Conservation (phyloP, 306 rosid species). For the Vigna mungo region DNA sequence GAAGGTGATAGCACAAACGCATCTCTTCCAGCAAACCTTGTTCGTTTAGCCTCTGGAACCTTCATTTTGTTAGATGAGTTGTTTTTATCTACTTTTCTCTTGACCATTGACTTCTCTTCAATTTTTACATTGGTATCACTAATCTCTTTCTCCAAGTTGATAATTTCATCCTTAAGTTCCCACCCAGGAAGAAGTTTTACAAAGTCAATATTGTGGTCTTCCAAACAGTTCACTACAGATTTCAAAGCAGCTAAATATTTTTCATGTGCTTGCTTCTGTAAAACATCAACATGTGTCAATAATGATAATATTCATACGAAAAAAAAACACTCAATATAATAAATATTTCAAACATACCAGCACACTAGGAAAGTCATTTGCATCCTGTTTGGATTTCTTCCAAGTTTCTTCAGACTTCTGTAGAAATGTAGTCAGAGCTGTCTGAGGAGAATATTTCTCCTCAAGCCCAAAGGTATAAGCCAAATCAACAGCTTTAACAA, state of each 20-base stretch:
- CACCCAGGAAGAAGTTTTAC: conserved; percentile 59
- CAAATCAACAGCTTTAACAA: conserved; percentile 62
- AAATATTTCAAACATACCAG: conserved; percentile 56
- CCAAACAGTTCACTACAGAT: conserved; percentile 60
- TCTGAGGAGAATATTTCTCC: conserved; percentile 54
- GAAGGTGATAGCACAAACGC: conserved; percentile 44
- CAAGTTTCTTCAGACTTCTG: conserved; percentile 60
- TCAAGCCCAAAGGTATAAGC: conserved; percentile 67
- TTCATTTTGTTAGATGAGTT: conserved; percentile 39
- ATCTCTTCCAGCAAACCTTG: conserved; percentile 44
- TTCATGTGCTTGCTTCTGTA: conserved; percentile 61
- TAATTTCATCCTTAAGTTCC: conserved; percentile 57
- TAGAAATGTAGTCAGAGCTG: conserved; percentile 54
- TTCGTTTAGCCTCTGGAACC: conserved; percentile 55
- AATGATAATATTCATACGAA: conserved; percentile 42
- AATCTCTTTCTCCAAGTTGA: conserved; percentile 56
- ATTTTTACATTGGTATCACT: conserved; percentile 42
- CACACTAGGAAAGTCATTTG: conserved; percentile 33
- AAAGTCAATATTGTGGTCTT: conserved; percentile 57
- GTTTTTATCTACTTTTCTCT: conserved; percentile 56
- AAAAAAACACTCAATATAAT: conserved; percentile 31
- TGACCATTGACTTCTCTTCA: conserved; percentile 39
- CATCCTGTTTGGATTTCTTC: conserved; percentile 55
- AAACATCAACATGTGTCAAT: conserved; percentile 39
- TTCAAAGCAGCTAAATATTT: conserved; percentile 65